phyloP scores from a whole-genome alignment of 164 flowering plant genomes.

The Taxillus chinensis region DNA sequence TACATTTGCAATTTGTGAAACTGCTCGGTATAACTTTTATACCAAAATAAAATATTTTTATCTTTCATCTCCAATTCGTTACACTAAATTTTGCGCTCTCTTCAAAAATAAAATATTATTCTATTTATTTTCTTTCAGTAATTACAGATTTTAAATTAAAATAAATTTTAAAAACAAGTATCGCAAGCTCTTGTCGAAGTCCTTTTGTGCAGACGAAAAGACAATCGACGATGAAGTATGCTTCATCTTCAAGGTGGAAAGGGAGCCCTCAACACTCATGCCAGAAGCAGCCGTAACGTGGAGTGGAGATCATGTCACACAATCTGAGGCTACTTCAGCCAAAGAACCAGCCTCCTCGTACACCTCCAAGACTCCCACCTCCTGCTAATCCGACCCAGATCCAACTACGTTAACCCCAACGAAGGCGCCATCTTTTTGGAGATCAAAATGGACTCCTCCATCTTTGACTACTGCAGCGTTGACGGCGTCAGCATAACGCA shows the following conservation, averaged over 20 bases:
- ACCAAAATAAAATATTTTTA: no score
- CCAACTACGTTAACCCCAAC: no score
- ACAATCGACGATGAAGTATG: conserved; percentile 64
- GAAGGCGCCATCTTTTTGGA: conserved; percentile 74
- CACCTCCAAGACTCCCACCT: conserved; percentile 77
- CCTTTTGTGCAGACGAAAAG: conserved; percentile 75
- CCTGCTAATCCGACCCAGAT: conserved; percentile 46
- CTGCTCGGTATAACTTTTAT: no score
- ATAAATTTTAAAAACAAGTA: no score
- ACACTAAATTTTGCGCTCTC: no score
- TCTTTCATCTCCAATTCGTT: no score
- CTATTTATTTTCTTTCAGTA: no score
- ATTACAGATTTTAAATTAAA: no score
- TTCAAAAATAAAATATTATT: no score
- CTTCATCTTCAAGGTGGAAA: conserved; percentile 70
- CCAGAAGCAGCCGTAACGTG: conserved; percentile 65
- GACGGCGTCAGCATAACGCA: conserved; percentile 86
- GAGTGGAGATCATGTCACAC: conserved; percentile 81
- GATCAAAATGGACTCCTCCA: conserved; percentile 69
- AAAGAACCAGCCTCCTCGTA: conserved; percentile 66
- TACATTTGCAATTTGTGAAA: no score
- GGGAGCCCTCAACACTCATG: conserved; percentile 43
- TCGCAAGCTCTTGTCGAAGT: conserved; percentile 56
- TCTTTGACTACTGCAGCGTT: conserved; percentile 56
- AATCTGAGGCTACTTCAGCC: conserved; percentile 90